Conservation (phyloP, 108 stramenopile species). For the Pseudonitzschia delicatissima region DNA sequence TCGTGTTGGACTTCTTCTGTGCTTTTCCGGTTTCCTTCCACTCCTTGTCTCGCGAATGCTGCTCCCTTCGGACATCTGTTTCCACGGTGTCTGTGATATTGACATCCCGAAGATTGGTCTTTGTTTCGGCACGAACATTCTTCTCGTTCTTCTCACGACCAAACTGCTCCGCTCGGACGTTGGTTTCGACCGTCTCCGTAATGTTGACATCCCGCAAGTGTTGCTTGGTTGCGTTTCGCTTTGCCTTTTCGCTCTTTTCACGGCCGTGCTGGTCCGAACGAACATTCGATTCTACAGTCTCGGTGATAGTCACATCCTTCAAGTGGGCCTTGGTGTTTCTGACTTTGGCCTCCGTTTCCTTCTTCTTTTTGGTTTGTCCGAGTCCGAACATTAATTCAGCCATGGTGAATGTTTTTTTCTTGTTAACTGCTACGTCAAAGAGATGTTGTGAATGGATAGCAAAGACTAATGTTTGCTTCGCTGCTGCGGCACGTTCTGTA, state of each 20-base stretch:
- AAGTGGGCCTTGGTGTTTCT: slow-evolving; percentile 15
- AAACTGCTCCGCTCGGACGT: slow-evolving; percentile 12
- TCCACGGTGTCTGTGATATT: slow-evolving; percentile 30
- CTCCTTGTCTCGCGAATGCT: slow-evolving; percentile 22
- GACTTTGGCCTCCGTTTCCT: slow-evolving; percentile 25
- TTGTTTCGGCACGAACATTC: background rate
- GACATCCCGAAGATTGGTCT: background rate
- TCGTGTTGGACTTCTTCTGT: slow-evolving; percentile 34
- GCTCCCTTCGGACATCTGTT: slow-evolving; percentile 29
- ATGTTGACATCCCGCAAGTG: slow-evolving; percentile 25
- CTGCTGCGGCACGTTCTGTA: too few relatives aligned
- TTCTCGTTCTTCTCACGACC: slow-evolving; percentile 11
- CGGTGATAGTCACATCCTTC: slow-evolving; percentile 28
- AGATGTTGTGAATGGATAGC: too few relatives aligned
- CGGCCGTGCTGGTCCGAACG: slow-evolving; percentile 18
- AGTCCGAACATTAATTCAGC: slow-evolving; percentile 45
- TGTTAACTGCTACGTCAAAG: too few relatives aligned
- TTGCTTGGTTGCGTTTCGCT: slow-evolving; percentile 13
- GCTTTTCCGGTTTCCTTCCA: slow-evolving; percentile 31
- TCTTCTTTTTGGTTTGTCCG: slow-evolving; percentile 41
- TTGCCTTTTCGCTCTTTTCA: slow-evolving; percentile 19
- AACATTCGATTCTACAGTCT: slow-evolving; percentile 23
- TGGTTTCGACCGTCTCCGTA: slow-evolving; percentile 24
- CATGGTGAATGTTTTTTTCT: background rate
- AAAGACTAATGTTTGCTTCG: too few relatives aligned